Evolutionary conservation across 2,329 filamentous ascomycete genomes (phyloP).

Genomic region (Fusarium nurragi): DNA sequence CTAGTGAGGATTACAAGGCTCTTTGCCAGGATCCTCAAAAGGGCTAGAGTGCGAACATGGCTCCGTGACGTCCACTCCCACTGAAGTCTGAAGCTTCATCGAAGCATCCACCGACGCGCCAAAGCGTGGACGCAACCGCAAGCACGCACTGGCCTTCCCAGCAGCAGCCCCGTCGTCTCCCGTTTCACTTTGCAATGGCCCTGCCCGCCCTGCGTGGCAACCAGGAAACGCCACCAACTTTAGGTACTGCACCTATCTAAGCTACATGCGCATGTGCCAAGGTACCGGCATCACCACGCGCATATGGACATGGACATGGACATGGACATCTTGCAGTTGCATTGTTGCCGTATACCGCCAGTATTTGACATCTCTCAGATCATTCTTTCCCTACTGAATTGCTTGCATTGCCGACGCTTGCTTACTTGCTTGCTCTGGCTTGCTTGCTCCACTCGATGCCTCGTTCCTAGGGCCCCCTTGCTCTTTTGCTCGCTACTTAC

Average conservation of each 20-base stretch:
- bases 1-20: constrained; percentile 32
- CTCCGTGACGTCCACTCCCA: constrained; percentile 31
- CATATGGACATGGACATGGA: not conserved
- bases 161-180: constrained; percentile 16
- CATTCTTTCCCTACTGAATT: constrained; percentile 24
- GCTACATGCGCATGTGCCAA: constrained; percentile 25
- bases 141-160: constrained; percentile 36
- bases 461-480: constrained; percentile 30
- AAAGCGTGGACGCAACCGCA: constrained; percentile 23
- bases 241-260: constrained; percentile 18
- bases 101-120: constrained; percentile 40
- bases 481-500: constrained; percentile 32
- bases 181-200: constrained; percentile 28
- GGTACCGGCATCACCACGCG: constrained; percentile 33
- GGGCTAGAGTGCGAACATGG: constrained; percentile 17
- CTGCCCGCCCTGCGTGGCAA: constrained; percentile 28
- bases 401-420: constrained; percentile 40
- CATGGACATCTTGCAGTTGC: constrained; percentile 1
- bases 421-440: constrained; percentile 37
- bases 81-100: constrained; percentile 41
- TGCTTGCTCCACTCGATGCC: constrained; percentile 29
- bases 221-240: constrained; percentile 24
- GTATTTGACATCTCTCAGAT: constrained; percentile 6
- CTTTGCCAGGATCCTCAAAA: constrained; percentile 33
- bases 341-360: constrained; percentile 4